These are phyloP conservation scores for Exidia glandulosa DNA, from an alignment of 768 basidiomycete genomes.

Conservation along the genomic window DNA sequence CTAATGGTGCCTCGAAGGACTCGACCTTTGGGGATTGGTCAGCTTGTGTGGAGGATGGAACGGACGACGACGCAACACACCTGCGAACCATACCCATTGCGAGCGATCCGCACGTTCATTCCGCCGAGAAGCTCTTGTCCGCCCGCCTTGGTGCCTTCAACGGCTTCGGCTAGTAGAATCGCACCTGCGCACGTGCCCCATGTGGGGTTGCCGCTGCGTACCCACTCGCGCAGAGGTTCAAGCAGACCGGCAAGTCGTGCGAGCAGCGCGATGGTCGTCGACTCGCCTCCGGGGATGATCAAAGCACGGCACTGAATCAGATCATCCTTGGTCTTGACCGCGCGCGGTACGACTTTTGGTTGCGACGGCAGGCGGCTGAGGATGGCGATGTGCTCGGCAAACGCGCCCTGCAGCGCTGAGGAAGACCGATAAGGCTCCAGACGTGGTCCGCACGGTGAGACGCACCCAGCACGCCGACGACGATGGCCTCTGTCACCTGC, in stretches of 20 bases:
- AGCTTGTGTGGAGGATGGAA: background rate
- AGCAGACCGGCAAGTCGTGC: conserved; percentile 65
- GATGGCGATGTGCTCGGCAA: conserved; percentile 71
- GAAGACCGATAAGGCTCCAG: background rate
- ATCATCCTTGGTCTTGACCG: conserved; percentile 69
- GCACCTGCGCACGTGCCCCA: conserved; percentile 98
- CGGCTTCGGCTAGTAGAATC: conserved; percentile 66
- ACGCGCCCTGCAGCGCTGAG: conserved; percentile 85
- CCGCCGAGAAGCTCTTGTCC: conserved; percentile 82
- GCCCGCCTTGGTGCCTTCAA: conserved; percentile 71
- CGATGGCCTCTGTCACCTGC: background rate
- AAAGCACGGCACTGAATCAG: conserved; percentile 68
- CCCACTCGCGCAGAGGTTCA: conserved; percentile 67
- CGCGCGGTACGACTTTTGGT: conserved; percentile 15
- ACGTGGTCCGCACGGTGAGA: background rate
- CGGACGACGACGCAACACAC: conserved; percentile 28
- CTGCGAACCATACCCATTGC: conserved; percentile 94
- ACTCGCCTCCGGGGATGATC: conserved; percentile 94
- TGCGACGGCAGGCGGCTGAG: conserved; percentile 41
- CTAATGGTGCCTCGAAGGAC: conserved; percentile 76
- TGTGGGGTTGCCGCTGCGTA: conserved; percentile 52
- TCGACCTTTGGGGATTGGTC: conserved; percentile 47
- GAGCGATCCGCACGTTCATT: conserved; percentile 64
- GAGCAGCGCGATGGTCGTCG: conserved; percentile 80
- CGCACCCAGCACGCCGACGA: conserved; percentile 10